These are phyloP conservation scores for Circinella minor DNA, from an alignment of 371 early-diverging fungal genomes.

Conservation along the genomic window DNA sequence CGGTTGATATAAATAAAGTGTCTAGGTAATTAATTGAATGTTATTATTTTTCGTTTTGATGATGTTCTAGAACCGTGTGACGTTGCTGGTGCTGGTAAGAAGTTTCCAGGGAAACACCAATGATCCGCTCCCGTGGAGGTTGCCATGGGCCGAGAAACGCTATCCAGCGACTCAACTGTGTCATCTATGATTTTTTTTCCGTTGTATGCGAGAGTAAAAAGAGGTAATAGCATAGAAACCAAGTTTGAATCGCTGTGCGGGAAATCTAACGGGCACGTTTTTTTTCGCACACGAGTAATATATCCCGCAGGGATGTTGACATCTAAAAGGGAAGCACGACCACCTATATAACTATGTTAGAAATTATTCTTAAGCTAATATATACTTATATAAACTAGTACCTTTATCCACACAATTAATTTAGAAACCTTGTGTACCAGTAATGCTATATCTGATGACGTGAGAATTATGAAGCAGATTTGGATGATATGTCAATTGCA, in stretches of 20 bases:
- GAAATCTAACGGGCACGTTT: conserved; percentile 5
- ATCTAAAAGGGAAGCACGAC: conserved; percentile 2
- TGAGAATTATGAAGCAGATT: not conserved
- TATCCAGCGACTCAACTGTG: not conserved
- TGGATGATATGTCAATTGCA: conserved; percentile 4
- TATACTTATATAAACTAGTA: too few relatives aligned
- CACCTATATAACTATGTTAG: not conserved
- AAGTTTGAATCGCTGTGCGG: conserved; percentile 3
- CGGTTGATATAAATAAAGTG: too few relatives aligned
- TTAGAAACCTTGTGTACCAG: not conserved
- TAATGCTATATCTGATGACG: conserved; percentile 14
- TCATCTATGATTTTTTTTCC: conserved; percentile 9
- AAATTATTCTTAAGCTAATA: too few relatives aligned
- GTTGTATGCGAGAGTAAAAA: conserved; percentile 10
- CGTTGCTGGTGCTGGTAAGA: too few relatives aligned
- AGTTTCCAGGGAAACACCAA: too few relatives aligned
- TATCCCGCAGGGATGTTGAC: conserved; percentile 9
- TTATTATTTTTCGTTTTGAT: too few relatives aligned
- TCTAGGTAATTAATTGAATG: too few relatives aligned
- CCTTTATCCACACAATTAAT: too few relatives aligned
- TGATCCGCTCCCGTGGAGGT: too few relatives aligned
- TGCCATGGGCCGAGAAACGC: too few relatives aligned
- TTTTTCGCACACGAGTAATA: not conserved
- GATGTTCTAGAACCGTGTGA: too few relatives aligned
- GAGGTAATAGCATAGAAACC: not conserved